Evolutionary conservation across 2,329 filamentous ascomycete genomes (phyloP).

Genomic region (Aspergillus sp.): DNA sequence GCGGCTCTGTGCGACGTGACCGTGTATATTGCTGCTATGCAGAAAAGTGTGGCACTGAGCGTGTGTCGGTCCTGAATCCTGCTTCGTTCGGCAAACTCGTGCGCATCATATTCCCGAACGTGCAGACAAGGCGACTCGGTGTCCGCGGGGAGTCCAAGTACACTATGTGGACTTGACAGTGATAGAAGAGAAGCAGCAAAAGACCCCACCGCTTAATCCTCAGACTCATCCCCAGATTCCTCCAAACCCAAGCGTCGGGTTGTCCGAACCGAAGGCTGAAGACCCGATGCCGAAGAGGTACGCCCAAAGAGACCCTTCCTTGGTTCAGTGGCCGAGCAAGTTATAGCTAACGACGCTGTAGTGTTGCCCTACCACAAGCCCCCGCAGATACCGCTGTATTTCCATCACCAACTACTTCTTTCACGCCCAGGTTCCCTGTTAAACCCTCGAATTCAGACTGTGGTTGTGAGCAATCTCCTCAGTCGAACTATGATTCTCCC

Average conservation of each 20-base stretch:
- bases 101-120: conserved; percentile 86
- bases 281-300: conserved; percentile 25
- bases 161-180: conserved; percentile 57
- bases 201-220: conserved; percentile 16
- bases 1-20: conserved; percentile 72
- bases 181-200: conserved; percentile 35
- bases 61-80: conserved; percentile 90
- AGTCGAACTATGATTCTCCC: conserved; percentile 18
- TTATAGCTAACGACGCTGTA: conserved; percentile 10
- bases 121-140: conserved; percentile 84
- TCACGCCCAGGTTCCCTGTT: conserved; percentile 22
- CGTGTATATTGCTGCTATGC: conserved; percentile 95
- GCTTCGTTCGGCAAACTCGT: conserved; percentile 97
- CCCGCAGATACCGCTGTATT: conserved; percentile 31
- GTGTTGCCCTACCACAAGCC: conserved; percentile 21
- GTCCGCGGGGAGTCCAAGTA: conserved; percentile 97
- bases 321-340: neutral
- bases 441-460: conserved; percentile 15
- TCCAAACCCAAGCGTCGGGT: conserved; percentile 11
- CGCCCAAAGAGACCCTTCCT: conserved; percentile 3
- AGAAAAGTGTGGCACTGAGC: conserved; percentile 80
- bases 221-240: conserved; percentile 18
- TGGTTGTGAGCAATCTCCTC: conserved; percentile 20
- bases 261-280: conserved; percentile 14
- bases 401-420: conserved; percentile 31